Evolutionary conservation across 2,329 filamentous ascomycete genomes (phyloP), one percentile per base, ranked within the genome.

Genomic region (Metarhizium guizhouense): DNA sequence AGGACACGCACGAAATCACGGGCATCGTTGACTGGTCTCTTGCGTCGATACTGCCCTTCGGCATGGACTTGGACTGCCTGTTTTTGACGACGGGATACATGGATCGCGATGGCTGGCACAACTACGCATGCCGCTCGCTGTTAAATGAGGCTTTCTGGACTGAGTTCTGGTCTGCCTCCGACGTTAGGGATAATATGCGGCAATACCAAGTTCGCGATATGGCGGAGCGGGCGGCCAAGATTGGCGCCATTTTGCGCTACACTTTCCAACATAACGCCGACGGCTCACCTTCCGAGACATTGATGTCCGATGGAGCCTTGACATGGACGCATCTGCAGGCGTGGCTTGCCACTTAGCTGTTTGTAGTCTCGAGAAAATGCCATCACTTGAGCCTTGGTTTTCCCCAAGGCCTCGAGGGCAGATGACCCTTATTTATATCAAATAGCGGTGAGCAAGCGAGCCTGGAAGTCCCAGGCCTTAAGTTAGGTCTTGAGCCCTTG

Each of bases 1-100:
- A 64, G 47, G 18, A 52, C 50, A 52, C 34, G 1, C 34, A 38
- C 34, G 50, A 52, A 18, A 53, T 69, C 52, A 66, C 60, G 16
- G 65, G 64, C 4, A 60, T 68, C 42, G 58, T 68, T 47, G 64
- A 68, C 58, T 68, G 63, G 66, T 65, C 66, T 59, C 58, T 65
- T 2, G 63, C 62, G 18, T 55, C 54, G 20, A 18, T 64, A 32
- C 57, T 63, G 56, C 65, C 65, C 38, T 36, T 36, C 34, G 34
- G 34, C 34, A 36, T 36, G 34, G 43, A 47, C 43, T 47, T 47
- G 43, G 43, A 47, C 43, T 47, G 43, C 43, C 59, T 65, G 11
- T 58, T 57, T 51, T 40, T 62, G 13, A 54, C 55, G 42, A 62
- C 57, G 13, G 61, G 60, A 8, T 59, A 57, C 36, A 59, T 61